Evolutionary conservation across 2,329 filamentous ascomycete genomes (phyloP).

Genomic region (Colletotrichum filicis): DNA sequence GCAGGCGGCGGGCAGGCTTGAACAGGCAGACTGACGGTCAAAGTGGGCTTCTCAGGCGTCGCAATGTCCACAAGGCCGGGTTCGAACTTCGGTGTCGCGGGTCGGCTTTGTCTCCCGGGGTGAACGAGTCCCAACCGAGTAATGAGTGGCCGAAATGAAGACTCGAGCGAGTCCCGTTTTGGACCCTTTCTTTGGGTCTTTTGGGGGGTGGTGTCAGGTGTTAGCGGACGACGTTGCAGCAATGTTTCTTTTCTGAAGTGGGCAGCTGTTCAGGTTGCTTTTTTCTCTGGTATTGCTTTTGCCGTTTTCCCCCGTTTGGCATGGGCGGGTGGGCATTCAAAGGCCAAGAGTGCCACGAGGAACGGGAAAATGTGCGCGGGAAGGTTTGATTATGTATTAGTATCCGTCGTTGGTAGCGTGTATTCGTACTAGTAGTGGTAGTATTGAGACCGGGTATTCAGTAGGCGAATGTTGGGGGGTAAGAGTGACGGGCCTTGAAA

Average conservation of each 20-base stretch:
- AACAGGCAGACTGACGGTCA: not conserved
- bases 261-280: constrained; percentile 8
- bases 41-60: constrained; percentile 15
- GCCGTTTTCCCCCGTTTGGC: constrained; percentile 13
- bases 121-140: constrained; percentile 22
- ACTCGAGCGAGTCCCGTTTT: constrained; percentile 4
- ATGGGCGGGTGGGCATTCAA: constrained; percentile 17
- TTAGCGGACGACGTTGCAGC: constrained; percentile 20
- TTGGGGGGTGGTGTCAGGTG: not conserved
- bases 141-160: constrained; percentile 24
- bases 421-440: not conserved
- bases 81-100: not conserved
- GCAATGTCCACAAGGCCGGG: constrained; percentile 33
- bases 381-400: constrained; percentile 24
- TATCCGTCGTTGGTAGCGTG: not conserved
- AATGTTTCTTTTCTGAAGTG: not conserved
- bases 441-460: constrained; percentile 6
- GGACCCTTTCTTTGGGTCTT: not conserved
- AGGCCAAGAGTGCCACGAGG: constrained; percentile 14
- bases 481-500: not conserved
- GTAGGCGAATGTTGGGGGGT: not conserved
- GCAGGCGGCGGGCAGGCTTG: not conserved
- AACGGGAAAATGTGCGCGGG: constrained; percentile 10
- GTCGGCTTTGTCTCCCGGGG: constrained; percentile 7
- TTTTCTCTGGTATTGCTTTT: not conserved